A percentile compares a stretch with the other conserved stretches of the same genome.
Conservation (phyloP, 2,329 filamentous ascomycete genomes). For the Monilinia polystroma region DNA sequence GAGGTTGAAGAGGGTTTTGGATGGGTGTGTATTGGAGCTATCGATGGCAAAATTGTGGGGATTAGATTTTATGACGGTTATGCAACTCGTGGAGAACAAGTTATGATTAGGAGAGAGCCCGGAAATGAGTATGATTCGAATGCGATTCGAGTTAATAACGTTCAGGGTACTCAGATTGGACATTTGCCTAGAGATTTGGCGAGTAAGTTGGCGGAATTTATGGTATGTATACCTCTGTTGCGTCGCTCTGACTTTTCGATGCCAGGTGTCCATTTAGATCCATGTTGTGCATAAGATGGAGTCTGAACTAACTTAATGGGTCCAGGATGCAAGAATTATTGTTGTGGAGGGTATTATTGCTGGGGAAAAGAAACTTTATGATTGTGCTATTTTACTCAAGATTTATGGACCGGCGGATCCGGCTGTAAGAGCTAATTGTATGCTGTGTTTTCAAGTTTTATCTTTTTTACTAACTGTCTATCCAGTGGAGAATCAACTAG, state of each 20-base stretch:
- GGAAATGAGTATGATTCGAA: constrained; percentile 69
- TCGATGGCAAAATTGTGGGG: constrained; percentile 51
- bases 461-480: not conserved
- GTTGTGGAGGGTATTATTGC: constrained; percentile 67
- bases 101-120: constrained; percentile 64
- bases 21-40: constrained; percentile 36
- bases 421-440: constrained; percentile 45
- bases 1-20: constrained; percentile 37
- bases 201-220: constrained; percentile 69
- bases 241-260: too few species aligned
- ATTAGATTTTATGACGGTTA: constrained; percentile 60
- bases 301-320: constrained; percentile 26
- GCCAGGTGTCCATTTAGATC: too few species aligned
- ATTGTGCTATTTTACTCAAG: constrained; percentile 69
- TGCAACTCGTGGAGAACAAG: constrained; percentile 61
- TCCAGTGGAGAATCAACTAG: constrained; percentile 6
- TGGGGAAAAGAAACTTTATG: constrained; percentile 63
- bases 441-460: not conserved
- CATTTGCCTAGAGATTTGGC: constrained; percentile 69
- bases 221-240: constrained; percentile 50
- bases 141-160: constrained; percentile 77
- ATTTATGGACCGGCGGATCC: constrained; percentile 67
- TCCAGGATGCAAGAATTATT: constrained; percentile 55
- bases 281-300: not conserved
- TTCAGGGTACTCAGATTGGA: constrained; percentile 72